Base-by-base conservation (phyloP, 2,329 filamentous ascomycete species). In the Colletotrichum ledebouriae region DNA sequence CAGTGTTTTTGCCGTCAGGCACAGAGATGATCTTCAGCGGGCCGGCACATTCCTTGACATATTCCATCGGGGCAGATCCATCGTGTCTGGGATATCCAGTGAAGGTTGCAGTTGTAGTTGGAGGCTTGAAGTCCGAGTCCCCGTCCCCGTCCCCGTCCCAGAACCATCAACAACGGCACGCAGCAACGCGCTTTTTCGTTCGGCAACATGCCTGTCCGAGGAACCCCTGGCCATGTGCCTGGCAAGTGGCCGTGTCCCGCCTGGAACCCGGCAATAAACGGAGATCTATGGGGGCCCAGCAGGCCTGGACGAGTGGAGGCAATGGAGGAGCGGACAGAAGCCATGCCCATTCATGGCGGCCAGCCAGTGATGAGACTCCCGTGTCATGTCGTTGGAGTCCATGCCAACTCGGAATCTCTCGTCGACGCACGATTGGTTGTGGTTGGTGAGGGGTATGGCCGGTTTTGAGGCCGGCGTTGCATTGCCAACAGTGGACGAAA, bases 11-110 rank as follows among this genome's bases (percentile, higher is more conserved):
- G 46, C 53, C 39, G 46, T 65, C 63, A 59, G 55, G 49, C 46
- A 63, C 53, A 53, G 47, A 29, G 15, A 65, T 55, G 65, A 60
- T 68, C 65, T 68, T 68, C 65, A 68, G 65, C 65, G 61, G 65
- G 47, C 39, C 65, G 65, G 55, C 22, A 60, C 61, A 59, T 68
- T 46, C 65, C 65, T 59, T 59, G 61, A 37, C 61, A 65, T 55
- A 37, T 53, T 61, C 29, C 50, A 47, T 44, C 39, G 47, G 47
- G 29, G 13, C 44, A 29, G 34, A 37, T 29, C 44, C 20, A 37
- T 34, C 33, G 22, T 37, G 57, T 37, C 22, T 34, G 15, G 25
- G 33, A 12, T 33, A 15, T 17, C 59, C 42, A 57, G 34, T n/a
- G 17, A 50, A n/a, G 47, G 22, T 22, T 22, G 47, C 47, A 29